A percentile compares a stretch with the other conserved stretches of the same genome.
phyloP scores from a whole-genome alignment of 2,329 filamentous ascomycete genomes.

The Ceratocystis cacaofunesta region DNA sequence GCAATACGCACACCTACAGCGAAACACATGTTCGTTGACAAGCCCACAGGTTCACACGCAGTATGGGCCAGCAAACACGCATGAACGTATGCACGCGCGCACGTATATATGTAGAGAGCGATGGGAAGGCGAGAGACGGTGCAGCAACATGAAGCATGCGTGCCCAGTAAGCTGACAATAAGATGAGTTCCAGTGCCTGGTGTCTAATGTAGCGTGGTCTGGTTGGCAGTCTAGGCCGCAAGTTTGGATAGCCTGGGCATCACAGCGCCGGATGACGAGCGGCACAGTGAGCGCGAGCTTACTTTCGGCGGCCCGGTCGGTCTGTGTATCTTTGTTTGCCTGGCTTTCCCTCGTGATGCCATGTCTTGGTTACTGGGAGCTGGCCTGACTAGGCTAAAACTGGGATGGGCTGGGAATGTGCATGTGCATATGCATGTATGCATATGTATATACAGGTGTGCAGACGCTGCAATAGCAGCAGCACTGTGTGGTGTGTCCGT shows the following conservation, averaged over 20 bases:
- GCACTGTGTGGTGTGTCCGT: not conserved
- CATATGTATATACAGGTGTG: conserved; percentile 4
- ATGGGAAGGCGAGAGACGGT: not conserved
- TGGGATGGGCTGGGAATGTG: conserved; percentile 1
- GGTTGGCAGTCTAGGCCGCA: not conserved
- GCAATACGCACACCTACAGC: not conserved
- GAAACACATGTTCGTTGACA: not conserved
- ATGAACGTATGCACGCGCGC: not conserved
- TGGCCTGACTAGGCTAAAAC: not conserved
- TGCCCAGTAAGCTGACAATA: not conserved
- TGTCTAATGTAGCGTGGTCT: not conserved
- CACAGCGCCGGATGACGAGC: no score
- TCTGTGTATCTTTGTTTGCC: not conserved
- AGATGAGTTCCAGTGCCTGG: not conserved
- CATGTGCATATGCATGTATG: conserved; percentile 1
- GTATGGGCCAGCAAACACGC: not conserved
- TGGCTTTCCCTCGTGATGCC: not conserved
- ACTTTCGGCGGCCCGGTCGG: no score
- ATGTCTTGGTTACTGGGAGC: not conserved
- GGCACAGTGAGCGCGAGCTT: no score
- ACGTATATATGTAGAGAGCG: not conserved
- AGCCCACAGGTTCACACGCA: not conserved
- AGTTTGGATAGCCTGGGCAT: no score
- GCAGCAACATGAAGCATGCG: not conserved
- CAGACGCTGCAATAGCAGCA: not conserved